Evolutionary conservation across 2,329 filamentous ascomycete genomes (phyloP), one percentile per base, ranked within the genome.

Genomic region (Sporothrix phasma): DNA sequence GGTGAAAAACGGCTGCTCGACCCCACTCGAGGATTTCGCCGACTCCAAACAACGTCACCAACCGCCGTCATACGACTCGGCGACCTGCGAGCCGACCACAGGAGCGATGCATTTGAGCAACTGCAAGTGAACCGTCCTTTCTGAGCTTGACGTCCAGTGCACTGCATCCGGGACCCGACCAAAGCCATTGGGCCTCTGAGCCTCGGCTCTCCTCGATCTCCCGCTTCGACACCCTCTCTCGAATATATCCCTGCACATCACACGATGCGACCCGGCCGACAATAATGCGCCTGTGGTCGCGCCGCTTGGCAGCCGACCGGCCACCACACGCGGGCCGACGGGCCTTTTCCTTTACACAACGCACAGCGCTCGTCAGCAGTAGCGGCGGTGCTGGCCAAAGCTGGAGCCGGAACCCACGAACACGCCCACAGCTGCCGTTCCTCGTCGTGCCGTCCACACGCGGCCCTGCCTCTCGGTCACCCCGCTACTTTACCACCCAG

Each of bases 401-500:
- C 24, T 65, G 66, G 64, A 47, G 43, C n/a, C 43, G 53, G 2
- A 53, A n/a, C 10, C 22, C 61, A 0, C 60, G 65, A 45, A 58
- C 65, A 41, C 77, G 76, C 64, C 82, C 73, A 63, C 80, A 76
- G 71, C 76, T 75, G n/a, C 82, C 78, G 62, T 87, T 80, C 72
- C 80, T 81, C 72, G 77, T 75, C 39, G 75, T 78, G 1, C 80
- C 67, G 6, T 24, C 51, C 3, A 11, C 59, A 5, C 5, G 56
- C 3, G 7, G 37, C 3, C 11, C 61, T 6, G 45, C 41, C 3
- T 15, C 74, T 45, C 63, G 76, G 22, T 69, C 75, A 43, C 83
- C 84, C 3, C 87, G 92, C 61, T 84, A 89, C 66, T 83, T 95
- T 66, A 91, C 89, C n/a, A 95, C 90, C 0, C 88, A 92, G 72